Evolutionary conservation across 352 stramenopile species (phyloP).

Genomic region (Pythium scleroteichum): DNA sequence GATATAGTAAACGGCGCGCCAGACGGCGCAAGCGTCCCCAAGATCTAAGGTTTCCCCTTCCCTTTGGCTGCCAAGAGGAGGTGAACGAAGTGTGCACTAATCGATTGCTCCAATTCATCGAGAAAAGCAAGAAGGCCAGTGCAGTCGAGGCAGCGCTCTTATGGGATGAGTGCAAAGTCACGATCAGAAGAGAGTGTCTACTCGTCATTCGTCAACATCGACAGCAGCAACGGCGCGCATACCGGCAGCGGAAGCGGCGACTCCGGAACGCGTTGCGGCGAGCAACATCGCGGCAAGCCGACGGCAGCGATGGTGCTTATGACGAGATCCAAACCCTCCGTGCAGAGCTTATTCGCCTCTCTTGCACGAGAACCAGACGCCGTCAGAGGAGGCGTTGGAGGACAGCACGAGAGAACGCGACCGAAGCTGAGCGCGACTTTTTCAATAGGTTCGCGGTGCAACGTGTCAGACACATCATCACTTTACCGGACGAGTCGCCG

Average conservation of each 20-base stretch:
- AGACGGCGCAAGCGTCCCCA: not conserved
- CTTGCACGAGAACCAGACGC: not conserved
- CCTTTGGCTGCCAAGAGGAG: not conserved
- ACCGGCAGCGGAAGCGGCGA: not conserved
- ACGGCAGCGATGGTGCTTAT: no score
- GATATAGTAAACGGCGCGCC: not conserved
- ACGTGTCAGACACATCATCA: not conserved
- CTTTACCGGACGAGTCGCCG: not conserved
- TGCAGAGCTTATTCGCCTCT: not conserved
- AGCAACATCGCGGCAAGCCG: no score
- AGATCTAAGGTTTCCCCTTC: constrained; percentile 7
- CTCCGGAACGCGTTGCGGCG: not conserved
- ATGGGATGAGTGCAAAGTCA: not conserved
- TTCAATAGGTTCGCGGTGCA: not conserved
- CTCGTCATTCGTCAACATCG: not conserved
- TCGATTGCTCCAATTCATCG: not conserved
- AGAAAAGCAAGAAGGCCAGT: not conserved
- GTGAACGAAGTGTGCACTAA: not conserved
- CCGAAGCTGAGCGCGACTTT: constrained; percentile 4
- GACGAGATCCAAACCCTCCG: not conserved
- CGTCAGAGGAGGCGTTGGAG: not conserved
- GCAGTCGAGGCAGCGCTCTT: not conserved
- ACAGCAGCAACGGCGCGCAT: not conserved
- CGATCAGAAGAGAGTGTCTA: not conserved
- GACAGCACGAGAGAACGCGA: not conserved